Conservation (phyloP, 306 rosid genomes). For the Sicyos edulis region DNA sequence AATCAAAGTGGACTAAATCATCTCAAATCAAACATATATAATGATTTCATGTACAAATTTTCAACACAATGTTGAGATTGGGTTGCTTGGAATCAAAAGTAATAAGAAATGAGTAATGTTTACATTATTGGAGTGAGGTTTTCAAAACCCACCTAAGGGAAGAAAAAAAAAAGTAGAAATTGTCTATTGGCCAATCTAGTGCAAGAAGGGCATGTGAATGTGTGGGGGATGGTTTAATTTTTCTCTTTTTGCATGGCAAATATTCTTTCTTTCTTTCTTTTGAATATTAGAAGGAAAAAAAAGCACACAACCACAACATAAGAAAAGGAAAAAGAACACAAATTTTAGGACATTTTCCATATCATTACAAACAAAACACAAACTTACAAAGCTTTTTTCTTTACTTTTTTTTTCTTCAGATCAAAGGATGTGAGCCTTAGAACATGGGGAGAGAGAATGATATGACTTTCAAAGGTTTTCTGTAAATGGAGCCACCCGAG, state of each 20-base stretch:
- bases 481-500: constrained; percentile 14
- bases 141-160: background rate
- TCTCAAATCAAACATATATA: no score
- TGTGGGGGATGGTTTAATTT: background rate
- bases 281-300: no score
- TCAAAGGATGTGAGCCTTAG: constrained; percentile 6
- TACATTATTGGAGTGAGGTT: background rate
- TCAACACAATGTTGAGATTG: no score
- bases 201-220: background rate
- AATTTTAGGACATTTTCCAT: constrained; percentile 8
- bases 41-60: no score
- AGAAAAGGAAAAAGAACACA: background rate
- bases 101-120: background rate
- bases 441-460: constrained; percentile 5
- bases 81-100: no score
- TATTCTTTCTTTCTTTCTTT: background rate
- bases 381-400: background rate
- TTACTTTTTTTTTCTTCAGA: background rate
- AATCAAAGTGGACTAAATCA: no score
- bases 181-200: no score
- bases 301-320: background rate
- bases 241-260: background rate
- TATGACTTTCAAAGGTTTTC: background rate
- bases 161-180: no score
- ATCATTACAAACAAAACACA: background rate